phyloP scores from a whole-genome alignment of 2,329 filamentous ascomycete genomes.

The Microascus cirrosus region DNA sequence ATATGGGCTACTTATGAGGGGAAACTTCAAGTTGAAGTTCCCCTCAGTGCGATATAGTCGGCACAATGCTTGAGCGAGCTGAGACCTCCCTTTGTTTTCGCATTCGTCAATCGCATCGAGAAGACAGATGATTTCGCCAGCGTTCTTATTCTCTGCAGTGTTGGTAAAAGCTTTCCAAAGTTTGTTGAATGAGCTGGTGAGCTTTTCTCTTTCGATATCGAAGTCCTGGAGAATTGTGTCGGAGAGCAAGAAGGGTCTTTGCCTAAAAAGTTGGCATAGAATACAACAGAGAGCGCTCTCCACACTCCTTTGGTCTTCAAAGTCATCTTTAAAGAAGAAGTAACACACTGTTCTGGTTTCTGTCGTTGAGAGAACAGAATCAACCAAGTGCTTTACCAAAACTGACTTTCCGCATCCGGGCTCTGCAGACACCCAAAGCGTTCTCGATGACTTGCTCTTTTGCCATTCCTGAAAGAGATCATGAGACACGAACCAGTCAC shows the following conservation, averaged over 20 bases:
- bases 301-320: slow-evolving; percentile 18
- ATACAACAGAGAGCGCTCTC: slow-evolving; percentile 20
- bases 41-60: no score
- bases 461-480: slow-evolving; percentile 10
- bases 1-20: no score
- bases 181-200: slow-evolving; percentile 12
- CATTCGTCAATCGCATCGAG: slow-evolving; percentile 31
- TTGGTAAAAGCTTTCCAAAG: slow-evolving; percentile 19
- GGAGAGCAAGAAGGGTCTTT: slow-evolving; percentile 12
- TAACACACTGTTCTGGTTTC: slow-evolving; percentile 18
- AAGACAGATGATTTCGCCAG: slow-evolving; percentile 19
- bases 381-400: slow-evolving; percentile 22
- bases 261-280: slow-evolving; percentile 23
- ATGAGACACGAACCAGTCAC: slow-evolving; percentile 11
- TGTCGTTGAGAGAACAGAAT: slow-evolving; percentile 13
- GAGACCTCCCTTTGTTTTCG: no score
- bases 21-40: no score
- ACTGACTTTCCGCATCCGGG: slow-evolving; percentile 34
- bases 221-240: slow-evolving; percentile 6
- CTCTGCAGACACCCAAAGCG: slow-evolving; percentile 25
- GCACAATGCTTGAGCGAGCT: no score
- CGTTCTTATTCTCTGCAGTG: slow-evolving; percentile 5
- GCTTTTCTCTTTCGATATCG: slow-evolving; percentile 8
- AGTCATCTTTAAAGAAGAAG: slow-evolving; percentile 35
- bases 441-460: slow-evolving; percentile 7